phyloP scores from a whole-genome alignment of 495 filamentous ascomycete genomes.

The Aspergillus cavernicola region DNA sequence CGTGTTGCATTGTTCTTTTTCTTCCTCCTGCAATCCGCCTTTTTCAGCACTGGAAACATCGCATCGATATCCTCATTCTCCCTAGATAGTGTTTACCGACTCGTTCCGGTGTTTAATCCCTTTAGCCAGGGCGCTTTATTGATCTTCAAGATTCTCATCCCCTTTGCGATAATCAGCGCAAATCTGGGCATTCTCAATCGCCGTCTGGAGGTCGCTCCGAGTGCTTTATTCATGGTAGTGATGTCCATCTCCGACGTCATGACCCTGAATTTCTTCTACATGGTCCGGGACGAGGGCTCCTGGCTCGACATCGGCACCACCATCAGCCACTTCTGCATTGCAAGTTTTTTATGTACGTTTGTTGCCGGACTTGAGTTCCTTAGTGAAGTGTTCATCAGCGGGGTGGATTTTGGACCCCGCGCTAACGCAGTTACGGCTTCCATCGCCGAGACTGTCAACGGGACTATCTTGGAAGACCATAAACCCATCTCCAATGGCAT shows the following conservation, averaged over 20 bases:
- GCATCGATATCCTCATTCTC: conserved; percentile 94
- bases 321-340: conserved; percentile 92
- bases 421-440: not conserved
- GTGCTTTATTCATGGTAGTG: conserved; percentile 88
- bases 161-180: conserved; percentile 88
- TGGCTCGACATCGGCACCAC: conserved; percentile 98
- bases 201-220: conserved; percentile 72
- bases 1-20: conserved; percentile 93
- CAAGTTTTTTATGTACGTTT: conserved; percentile 83
- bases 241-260: conserved; percentile 90
- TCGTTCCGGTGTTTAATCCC: conserved; percentile 93
- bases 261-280: conserved; percentile 96
- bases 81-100: conserved; percentile 81
- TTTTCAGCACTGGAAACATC: conserved; percentile 97
- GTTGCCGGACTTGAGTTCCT: conserved; percentile 84
- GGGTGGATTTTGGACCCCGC: conserved; percentile 62
- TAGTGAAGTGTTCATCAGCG: conserved; percentile 77
- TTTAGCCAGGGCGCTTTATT: conserved; percentile 89
- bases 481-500: not conserved
- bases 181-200: conserved; percentile 94
- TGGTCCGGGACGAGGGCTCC: conserved; percentile 90
- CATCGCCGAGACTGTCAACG: conserved; percentile 6
- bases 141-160: conserved; percentile 85
- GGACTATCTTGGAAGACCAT: not conserved
- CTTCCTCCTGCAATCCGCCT: conserved; percentile 87